Conservation (phyloP, 208 protist genomes). For the Trypanosoma rangeli region DNA sequence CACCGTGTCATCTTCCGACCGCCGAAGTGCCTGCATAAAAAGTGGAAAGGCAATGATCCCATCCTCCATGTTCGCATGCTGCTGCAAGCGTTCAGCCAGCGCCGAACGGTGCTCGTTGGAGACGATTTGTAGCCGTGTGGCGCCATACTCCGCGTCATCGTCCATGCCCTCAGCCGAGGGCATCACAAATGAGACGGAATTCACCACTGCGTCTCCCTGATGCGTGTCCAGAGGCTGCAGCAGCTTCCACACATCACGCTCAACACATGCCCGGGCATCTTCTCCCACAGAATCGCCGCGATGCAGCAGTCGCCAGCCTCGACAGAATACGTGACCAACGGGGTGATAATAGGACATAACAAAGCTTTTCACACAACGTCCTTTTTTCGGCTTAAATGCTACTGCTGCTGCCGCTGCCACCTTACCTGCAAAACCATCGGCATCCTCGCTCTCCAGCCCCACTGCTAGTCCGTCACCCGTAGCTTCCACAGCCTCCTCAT, state of each 20-base stretch:
- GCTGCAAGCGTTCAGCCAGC: conserved; percentile 48
- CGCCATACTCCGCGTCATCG: conserved; percentile 1
- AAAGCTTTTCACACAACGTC: conserved; percentile 23
- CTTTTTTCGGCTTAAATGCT: neutral
- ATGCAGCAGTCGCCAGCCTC: conserved; percentile 40
- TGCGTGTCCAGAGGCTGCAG: conserved; percentile 30
- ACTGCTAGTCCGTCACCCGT: neutral
- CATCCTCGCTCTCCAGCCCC: conserved; percentile 3
- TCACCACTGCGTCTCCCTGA: conserved; percentile 17
- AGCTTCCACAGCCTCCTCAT: neutral
- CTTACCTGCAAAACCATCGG: neutral
- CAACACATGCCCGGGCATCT: conserved; percentile 39
- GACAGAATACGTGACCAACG: conserved; percentile 63
- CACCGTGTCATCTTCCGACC: conserved; percentile 13
- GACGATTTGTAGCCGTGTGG: conserved; percentile 29
- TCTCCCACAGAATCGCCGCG: conserved; percentile 15
- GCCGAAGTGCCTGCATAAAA: conserved; percentile 25
- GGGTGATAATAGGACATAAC: conserved; percentile 62
- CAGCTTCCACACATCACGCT: conserved; percentile 38
- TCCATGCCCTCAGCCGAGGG: neutral
- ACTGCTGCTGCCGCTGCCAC: neutral
- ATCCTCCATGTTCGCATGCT: conserved; percentile 28
- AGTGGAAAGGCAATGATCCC: conserved; percentile 25
- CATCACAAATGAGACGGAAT: conserved; percentile 18
- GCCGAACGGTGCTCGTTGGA: conserved; percentile 40